These are phyloP conservation scores for Dothistroma septosporum DNA, from an alignment of 2,329 filamentous ascomycete species.

Conservation along the genomic window DNA sequence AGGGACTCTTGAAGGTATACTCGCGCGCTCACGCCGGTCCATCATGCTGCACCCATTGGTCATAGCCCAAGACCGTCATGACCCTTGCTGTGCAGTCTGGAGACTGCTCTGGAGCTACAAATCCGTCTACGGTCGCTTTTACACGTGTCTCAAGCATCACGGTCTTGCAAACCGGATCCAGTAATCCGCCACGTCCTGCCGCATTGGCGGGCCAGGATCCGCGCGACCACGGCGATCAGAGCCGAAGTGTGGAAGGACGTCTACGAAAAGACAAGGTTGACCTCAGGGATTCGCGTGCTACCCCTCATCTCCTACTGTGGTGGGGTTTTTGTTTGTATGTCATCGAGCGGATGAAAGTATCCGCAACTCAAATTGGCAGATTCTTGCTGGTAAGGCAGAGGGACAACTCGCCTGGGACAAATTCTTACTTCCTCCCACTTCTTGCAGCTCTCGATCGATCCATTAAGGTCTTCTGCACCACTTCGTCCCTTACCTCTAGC, in stretches of 20 bases:
- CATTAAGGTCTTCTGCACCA: slow-evolving; percentile 13
- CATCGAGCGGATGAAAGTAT: background rate
- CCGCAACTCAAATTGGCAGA: slow-evolving; percentile 6
- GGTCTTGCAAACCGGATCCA: slow-evolving; percentile 2
- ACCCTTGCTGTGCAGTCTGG: background rate
- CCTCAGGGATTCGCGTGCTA: background rate
- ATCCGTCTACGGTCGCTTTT: background rate
- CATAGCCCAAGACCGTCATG: background rate
- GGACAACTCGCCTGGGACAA: background rate
- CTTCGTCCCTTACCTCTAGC: background rate
- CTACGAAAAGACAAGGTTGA: no score
- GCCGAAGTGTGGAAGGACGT: no score
- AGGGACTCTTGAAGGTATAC: slow-evolving; percentile 4
- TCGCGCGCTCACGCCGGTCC: background rate
- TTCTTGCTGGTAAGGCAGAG: slow-evolving; percentile 3
- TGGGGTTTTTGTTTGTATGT: background rate
- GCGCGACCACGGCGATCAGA: slow-evolving; percentile 1
- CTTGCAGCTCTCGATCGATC: background rate
- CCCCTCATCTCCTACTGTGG: slow-evolving; percentile 2
- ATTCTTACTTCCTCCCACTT: background rate
- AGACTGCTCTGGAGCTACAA: background rate
- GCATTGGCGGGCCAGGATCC: background rate
- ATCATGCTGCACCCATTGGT: background rate
- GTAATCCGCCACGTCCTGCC: slow-evolving; percentile 7
- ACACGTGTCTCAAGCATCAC: background rate